Conservation (phyloP, 176 grass and related monocot species). For the Carex myosuroides region DNA sequence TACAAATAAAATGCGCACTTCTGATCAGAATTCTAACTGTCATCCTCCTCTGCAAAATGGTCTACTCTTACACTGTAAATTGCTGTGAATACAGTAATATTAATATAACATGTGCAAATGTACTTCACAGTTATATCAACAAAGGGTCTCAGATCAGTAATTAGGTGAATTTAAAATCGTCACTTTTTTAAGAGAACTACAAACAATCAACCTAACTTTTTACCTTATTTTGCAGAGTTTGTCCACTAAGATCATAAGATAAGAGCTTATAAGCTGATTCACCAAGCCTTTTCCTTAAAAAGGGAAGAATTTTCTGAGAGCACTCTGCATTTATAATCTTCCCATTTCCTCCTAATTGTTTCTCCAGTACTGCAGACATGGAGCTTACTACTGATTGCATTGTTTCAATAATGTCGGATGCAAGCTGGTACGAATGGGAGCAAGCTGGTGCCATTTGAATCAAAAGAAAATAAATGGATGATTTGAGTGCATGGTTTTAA, state of each 20-base stretch:
- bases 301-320: constrained; percentile 49
- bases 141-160: background rate
- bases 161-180: background rate
- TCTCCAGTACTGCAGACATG: constrained; percentile 43
- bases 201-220: constrained; percentile 1
- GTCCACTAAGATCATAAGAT: constrained; percentile 49
- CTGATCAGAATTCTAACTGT: constrained; percentile 13
- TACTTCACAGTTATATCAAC: background rate
- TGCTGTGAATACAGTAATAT: background rate
- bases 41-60: constrained; percentile 1
- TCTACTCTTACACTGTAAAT: background rate
- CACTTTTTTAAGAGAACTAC: constrained; percentile 1
- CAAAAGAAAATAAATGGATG: background rate
- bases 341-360: constrained; percentile 45
- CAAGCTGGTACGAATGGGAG: constrained; percentile 47
- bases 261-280: constrained; percentile 60
- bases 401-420: constrained; percentile 58
- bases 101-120: background rate
- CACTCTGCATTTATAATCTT: constrained; percentile 40
- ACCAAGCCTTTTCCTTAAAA: constrained; percentile 58
- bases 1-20: constrained; percentile 10
- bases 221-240: constrained; percentile 62
- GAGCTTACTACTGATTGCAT: constrained; percentile 81
- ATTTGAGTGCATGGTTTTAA: background rate
- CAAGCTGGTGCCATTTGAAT: constrained; percentile 34